Conservation (phyloP, 148 eudicot genomes). For the Chenopodium album region DNA sequence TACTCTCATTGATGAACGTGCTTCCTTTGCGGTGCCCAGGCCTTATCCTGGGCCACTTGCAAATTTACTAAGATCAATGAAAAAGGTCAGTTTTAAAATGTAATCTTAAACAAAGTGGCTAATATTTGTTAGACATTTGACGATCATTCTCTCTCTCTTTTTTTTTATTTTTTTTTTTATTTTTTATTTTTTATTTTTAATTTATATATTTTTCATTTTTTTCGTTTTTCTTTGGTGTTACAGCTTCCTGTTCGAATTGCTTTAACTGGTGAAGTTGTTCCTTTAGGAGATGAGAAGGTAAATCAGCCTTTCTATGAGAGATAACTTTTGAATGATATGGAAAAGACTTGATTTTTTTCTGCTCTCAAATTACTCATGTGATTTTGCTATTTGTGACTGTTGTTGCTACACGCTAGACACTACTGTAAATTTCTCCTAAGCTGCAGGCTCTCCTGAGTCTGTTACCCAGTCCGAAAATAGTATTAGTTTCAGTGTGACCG, state of each 20-base stretch:
- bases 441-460: no score
- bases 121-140: not conserved
- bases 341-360: not conserved
- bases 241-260: conserved; percentile 84
- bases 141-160: not conserved
- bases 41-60: conserved; percentile 83
- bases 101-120: not conserved
- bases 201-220: no score
- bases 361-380: not conserved
- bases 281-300: conserved; percentile 71
- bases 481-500: not conserved
- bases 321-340: conserved; percentile 1
- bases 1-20: conserved; percentile 74
- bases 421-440: not conserved
- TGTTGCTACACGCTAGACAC: not conserved
- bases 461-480: no score
- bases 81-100: conserved; percentile 52
- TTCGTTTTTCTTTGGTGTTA: conserved; percentile 13
- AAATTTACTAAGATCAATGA: conserved; percentile 52
- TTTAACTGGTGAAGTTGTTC: conserved; percentile 64
- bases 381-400: not conserved
- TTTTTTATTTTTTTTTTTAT: not conserved
- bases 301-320: not conserved
- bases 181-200: not conserved
- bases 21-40: conserved; percentile 80